phyloP scores from a whole-genome alignment of 2,329 filamentous ascomycete genomes.

The Beauveria scarabaeidicola region DNA sequence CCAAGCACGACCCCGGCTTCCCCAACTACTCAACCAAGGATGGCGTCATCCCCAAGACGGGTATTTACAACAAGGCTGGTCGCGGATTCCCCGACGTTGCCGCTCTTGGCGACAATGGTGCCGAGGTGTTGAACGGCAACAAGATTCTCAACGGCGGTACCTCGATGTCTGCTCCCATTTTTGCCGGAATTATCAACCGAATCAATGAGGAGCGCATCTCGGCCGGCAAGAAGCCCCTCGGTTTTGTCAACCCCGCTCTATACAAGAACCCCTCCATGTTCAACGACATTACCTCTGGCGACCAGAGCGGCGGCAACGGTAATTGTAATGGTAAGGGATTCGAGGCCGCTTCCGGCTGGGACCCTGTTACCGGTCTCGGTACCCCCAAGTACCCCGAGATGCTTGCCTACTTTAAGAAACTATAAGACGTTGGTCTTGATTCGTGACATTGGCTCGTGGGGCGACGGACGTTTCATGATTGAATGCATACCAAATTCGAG shows the following conservation, averaged over 20 bases:
- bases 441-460: too few relatives aligned
- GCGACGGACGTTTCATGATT: constrained; percentile 2
- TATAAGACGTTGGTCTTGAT: too few relatives aligned
- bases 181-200: constrained; percentile 14
- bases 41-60: constrained; percentile 26
- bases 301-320: not conserved
- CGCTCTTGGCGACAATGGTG: constrained; percentile 37
- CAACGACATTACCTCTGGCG: not conserved
- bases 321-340: not conserved
- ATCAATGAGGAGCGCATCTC: constrained; percentile 15
- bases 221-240: constrained; percentile 28
- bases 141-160: constrained; percentile 3
- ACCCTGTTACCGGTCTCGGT: constrained; percentile 10
- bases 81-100: constrained; percentile 31
- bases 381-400: constrained; percentile 10
- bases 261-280: constrained; percentile 10
- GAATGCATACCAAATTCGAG: too few relatives aligned
- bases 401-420: not conserved
- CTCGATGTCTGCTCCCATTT: constrained; percentile 13
- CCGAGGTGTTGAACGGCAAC: constrained; percentile 27
- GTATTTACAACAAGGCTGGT: constrained; percentile 30
- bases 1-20: constrained; percentile 28
- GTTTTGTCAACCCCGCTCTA: constrained; percentile 21
- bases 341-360: constrained; percentile 6
- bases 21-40: constrained; percentile 22